A percentile compares a stretch with the other conserved stretches of the same genome.
These are phyloP conservation scores for Podospora sp. DNA, from an alignment of 495 filamentous ascomycete species.

Conservation along the genomic window DNA sequence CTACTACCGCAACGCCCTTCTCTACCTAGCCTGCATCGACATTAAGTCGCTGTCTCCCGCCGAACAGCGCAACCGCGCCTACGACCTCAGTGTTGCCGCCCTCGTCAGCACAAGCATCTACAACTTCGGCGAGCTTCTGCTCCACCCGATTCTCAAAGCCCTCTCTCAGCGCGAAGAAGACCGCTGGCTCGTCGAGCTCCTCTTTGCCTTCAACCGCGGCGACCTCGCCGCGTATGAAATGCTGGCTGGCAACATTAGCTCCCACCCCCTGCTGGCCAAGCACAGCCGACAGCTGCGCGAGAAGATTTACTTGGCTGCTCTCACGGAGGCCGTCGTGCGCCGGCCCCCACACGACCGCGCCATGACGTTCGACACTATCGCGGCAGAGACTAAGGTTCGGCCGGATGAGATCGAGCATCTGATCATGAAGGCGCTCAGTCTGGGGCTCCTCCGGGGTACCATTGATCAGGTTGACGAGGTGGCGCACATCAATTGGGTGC, in stretches of 20 bases:
- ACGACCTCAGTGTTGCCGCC: slow-evolving; percentile 90
- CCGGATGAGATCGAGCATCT: slow-evolving; percentile 93
- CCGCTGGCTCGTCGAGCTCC: slow-evolving; percentile 85
- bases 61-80: slow-evolving; percentile 80
- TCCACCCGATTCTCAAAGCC: slow-evolving; percentile 93
- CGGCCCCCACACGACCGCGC: slow-evolving; percentile 93
- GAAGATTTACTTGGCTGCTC: slow-evolving; percentile 94
- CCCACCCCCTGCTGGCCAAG: slow-evolving; percentile 74
- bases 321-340: slow-evolving; percentile 96
- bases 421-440: slow-evolving; percentile 95
- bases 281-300: slow-evolving; percentile 85
- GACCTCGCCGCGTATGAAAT: slow-evolving; percentile 85
- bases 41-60: slow-evolving; percentile 66
- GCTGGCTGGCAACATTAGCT: slow-evolving; percentile 73
- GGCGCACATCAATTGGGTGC: slow-evolving; percentile 96
- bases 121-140: slow-evolving; percentile 98
- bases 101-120: slow-evolving; percentile 93
- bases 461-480: slow-evolving; percentile 97
- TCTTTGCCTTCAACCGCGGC: slow-evolving; percentile 97
- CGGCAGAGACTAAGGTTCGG: slow-evolving; percentile 87
- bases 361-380: slow-evolving; percentile 86
- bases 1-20: slow-evolving; percentile 96
- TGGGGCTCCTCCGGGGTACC: slow-evolving; percentile 85
- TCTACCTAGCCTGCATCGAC: slow-evolving; percentile 97
- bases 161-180: slow-evolving; percentile 61